A percentile compares a stretch with the other conserved stretches of the same genome.
Evolutionary conservation across 805 yeast species (phyloP).

Genomic region (Vanderwaltozyma tropicalis): DNA sequence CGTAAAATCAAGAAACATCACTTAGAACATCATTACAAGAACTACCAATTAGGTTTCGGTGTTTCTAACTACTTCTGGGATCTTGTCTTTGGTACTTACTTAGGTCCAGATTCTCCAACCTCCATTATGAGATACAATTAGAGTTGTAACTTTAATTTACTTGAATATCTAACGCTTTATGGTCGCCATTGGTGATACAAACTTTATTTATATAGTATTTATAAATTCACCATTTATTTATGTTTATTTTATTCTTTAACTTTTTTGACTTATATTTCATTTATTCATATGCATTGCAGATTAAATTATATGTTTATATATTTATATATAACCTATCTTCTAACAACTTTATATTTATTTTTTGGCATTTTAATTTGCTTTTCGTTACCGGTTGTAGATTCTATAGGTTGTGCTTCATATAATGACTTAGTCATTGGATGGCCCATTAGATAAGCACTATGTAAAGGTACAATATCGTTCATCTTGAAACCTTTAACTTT

Average conservation of each 20-base stretch:
- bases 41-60: slow-evolving; percentile 94
- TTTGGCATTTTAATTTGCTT: slow-evolving; percentile 24
- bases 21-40: slow-evolving; percentile 95
- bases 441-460: slow-evolving; percentile 67
- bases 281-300: too few species aligned
- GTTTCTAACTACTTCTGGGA: slow-evolving; percentile 95
- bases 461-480: slow-evolving; percentile 83
- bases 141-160: background rate
- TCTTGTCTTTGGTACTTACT: slow-evolving; percentile 72
- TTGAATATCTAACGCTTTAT: background rate
- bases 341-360: slow-evolving; percentile 25
- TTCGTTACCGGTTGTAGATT: slow-evolving; percentile 18
- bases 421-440: slow-evolving; percentile 72
- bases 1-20: slow-evolving; percentile 81
- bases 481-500: slow-evolving; percentile 77
- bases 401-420: slow-evolving; percentile 43
- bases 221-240: too few species aligned
- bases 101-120: slow-evolving; percentile 34
- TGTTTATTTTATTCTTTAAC: too few species aligned
- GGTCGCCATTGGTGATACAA: too few species aligned
- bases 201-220: too few species aligned
- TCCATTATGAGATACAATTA: slow-evolving; percentile 29
- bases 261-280: too few species aligned
- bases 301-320: too few species aligned
- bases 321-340: too few species aligned